Evolutionary conservation across 208 protist genomes (phyloP).

Genomic region (Porcisia hertigi): DNA sequence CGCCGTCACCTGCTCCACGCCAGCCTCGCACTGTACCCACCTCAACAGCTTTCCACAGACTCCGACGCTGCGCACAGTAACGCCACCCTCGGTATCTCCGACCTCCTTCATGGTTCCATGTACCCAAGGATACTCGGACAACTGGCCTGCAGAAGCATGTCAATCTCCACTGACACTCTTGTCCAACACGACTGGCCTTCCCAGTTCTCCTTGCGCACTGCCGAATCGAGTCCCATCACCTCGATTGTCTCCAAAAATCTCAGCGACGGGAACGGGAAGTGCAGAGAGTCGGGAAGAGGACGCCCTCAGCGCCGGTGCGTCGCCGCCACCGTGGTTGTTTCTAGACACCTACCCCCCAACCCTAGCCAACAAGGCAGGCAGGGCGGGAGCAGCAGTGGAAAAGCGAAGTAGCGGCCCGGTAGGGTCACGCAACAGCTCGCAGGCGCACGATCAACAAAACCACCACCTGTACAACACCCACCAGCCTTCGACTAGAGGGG

Average conservation of each 20-base stretch:
- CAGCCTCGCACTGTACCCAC: background rate
- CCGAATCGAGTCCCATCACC: background rate
- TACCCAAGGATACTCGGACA: background rate
- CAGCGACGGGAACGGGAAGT: background rate
- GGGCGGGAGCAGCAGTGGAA: background rate
- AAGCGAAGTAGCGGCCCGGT: background rate
- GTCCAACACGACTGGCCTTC: background rate
- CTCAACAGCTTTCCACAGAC: background rate
- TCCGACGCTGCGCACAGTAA: background rate
- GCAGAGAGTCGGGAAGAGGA: background rate
- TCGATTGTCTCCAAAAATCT: background rate
- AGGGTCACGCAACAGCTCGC: background rate
- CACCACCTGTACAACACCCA: background rate
- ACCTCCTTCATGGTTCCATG: background rate
- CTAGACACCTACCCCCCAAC: background rate
- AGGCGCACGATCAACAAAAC: background rate
- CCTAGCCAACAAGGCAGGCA: background rate
- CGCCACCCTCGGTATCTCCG: background rate
- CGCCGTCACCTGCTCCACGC: background rate
- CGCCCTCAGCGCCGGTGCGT: background rate
- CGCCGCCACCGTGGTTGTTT: background rate
- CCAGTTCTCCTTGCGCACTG: background rate
- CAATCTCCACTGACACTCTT: background rate
- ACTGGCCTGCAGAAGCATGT: background rate
- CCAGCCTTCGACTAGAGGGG: background rate